Evolutionary conservation across 768 basidiomycete genomes (phyloP).

Genomic region (Lyophyllum decastes): DNA sequence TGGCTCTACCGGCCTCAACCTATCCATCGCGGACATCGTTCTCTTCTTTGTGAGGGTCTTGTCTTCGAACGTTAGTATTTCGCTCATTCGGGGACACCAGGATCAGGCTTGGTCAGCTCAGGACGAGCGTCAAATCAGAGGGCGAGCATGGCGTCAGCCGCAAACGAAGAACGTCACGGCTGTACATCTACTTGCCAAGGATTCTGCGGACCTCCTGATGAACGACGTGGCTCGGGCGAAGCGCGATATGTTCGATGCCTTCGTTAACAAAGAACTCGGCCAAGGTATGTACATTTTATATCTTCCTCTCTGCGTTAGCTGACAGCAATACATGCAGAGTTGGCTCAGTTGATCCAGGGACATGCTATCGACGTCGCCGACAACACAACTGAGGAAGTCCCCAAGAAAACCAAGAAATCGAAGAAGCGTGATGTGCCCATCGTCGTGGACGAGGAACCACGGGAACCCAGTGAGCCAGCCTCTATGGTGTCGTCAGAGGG

Average conservation of each 20-base stretch:
- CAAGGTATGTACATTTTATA: constrained; percentile 13
- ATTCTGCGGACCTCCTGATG: constrained; percentile 16
- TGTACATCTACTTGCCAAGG: constrained; percentile 11
- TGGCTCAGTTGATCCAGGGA: too few species aligned
- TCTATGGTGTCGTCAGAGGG: too few species aligned
- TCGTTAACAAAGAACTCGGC: constrained; percentile 14
- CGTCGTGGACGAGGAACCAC: too few species aligned
- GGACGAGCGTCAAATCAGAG: constrained; percentile 16
- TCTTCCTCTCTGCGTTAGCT: too few species aligned
- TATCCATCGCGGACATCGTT: constrained; percentile 18
- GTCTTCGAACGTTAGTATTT: background rate
- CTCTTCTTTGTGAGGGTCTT: constrained; percentile 24
- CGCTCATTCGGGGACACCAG: background rate
- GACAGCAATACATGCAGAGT: too few species aligned
- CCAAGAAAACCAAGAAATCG: too few species aligned
- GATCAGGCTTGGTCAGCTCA: constrained; percentile 20
- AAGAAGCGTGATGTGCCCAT: too few species aligned
- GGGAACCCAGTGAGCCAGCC: too few species aligned
- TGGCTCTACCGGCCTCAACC: constrained; percentile 23
- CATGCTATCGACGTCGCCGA: too few species aligned
- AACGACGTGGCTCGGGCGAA: constrained; percentile 11
- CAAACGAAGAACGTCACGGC: constrained; percentile 11
- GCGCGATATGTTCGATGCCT: constrained; percentile 14
- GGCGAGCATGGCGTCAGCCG: constrained; percentile 14
- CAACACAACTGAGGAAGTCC: too few species aligned